phyloP scores from a whole-genome alignment of 108 stramenopile species.

The Cylindrotheca fusiformis region DNA sequence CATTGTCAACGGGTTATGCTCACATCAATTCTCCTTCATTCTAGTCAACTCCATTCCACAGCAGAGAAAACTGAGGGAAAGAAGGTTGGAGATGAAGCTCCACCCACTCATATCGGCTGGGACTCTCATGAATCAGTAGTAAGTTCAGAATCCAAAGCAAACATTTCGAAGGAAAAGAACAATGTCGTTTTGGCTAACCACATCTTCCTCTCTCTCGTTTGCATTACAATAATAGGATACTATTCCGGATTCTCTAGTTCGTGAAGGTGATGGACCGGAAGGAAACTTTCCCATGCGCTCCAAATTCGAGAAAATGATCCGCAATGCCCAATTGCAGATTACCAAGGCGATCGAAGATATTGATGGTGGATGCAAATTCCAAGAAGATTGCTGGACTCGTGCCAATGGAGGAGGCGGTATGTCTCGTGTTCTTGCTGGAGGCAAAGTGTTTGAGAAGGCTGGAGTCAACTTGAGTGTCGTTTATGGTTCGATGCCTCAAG shows the following conservation, averaged over 20 bases:
- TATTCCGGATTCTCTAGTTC: constrained; percentile 64
- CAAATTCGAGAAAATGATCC: constrained; percentile 90
- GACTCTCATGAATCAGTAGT: constrained; percentile 83
- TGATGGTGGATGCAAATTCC: constrained; percentile 88
- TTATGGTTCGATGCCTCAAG: constrained; percentile 93
- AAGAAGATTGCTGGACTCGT: constrained; percentile 93
- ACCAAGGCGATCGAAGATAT: constrained; percentile 90
- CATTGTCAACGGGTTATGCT: background rate
- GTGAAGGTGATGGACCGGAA: constrained; percentile 87
- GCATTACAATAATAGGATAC: constrained; percentile 21
- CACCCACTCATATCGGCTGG: constrained; percentile 88
- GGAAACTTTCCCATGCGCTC: constrained; percentile 94
- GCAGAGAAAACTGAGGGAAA: constrained; percentile 42
- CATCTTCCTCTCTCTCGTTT: background rate
- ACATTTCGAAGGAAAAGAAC: background rate
- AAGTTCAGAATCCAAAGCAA: constrained; percentile 18
- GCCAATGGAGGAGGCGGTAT: constrained; percentile 96
- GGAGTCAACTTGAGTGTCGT: constrained; percentile 97
- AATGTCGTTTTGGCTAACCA: background rate
- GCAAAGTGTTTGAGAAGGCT: constrained; percentile 99
- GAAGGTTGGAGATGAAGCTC: constrained; percentile 56
- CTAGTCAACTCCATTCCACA: constrained; percentile 18
- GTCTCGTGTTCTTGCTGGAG: constrained; percentile 88
- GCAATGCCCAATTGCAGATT: constrained; percentile 91
- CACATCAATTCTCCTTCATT: background rate